Evolutionary conservation across 2,329 filamentous ascomycete species (phyloP).

Genomic region (Elsinoe arachidis): DNA sequence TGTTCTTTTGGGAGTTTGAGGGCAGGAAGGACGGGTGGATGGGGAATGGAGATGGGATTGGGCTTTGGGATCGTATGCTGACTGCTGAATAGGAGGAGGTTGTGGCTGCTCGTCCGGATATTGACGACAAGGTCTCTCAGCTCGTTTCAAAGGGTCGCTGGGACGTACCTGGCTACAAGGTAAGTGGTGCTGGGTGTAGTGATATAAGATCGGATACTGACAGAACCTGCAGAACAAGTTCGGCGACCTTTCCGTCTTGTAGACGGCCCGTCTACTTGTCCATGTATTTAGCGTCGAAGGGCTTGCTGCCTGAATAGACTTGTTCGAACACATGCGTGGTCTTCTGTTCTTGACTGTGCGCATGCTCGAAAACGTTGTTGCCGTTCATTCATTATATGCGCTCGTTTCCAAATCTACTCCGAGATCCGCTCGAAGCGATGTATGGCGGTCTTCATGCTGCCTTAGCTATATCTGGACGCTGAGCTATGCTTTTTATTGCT

Average conservation of each 20-base stretch:
- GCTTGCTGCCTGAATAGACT: conserved; percentile 11
- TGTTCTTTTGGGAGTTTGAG: background rate
- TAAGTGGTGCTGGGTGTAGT: conserved; percentile 38
- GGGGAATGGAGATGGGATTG: background rate
- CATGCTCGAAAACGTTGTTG: background rate
- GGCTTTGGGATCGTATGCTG: conserved; percentile 15
- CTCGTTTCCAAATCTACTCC: no score
- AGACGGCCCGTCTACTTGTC: conserved; percentile 39
- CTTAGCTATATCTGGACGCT: no score
- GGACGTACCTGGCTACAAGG: conserved; percentile 98
- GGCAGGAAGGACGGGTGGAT: background rate
- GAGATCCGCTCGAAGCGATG: no score
- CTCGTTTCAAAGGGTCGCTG: conserved; percentile 97
- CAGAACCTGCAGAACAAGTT: conserved; percentile 75
- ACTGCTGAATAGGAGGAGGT: conserved; percentile 68
- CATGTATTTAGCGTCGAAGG: conserved; percentile 13
- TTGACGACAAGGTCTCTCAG: conserved; percentile 91
- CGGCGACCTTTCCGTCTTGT: conserved; percentile 90
- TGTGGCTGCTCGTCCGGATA: conserved; percentile 84
- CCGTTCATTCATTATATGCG: no score
- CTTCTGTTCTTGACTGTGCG: background rate
- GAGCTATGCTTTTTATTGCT: no score
- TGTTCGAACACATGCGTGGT: background rate
- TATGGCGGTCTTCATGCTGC: no score
- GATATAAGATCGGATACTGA: conserved; percentile 35